phyloP scores from a whole-genome alignment of 1,139 yeast species.

The Neolecta irregularis region DNA sequence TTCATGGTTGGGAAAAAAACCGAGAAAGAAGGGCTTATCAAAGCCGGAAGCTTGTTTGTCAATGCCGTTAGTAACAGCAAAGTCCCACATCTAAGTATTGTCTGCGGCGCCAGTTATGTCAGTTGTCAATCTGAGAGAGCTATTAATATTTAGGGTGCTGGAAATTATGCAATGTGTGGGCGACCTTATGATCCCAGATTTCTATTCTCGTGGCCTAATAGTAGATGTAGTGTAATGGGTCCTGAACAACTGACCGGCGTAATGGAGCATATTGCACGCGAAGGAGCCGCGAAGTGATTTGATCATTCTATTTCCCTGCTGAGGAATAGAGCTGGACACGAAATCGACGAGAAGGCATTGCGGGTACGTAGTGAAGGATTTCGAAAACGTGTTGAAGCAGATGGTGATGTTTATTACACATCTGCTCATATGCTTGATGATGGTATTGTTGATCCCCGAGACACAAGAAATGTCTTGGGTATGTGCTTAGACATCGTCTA shows the following conservation, averaged over 20 bases:
- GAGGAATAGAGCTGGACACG: constrained; percentile 18
- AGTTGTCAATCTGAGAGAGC: constrained; percentile 18
- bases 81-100: constrained; percentile 24
- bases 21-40: constrained; percentile 26
- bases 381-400: constrained; percentile 21
- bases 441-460: constrained; percentile 24
- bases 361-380: constrained; percentile 21
- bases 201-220: constrained; percentile 26
- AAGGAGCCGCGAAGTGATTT: no score
- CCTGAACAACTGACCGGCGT: constrained; percentile 26
- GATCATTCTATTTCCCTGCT: constrained; percentile 20
- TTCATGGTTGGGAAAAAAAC: constrained; percentile 27
- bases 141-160: not conserved
- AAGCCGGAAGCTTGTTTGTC: constrained; percentile 26
- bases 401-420: constrained; percentile 17
- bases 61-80: constrained; percentile 26
- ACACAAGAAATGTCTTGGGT: constrained; percentile 24
- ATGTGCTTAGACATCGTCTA: constrained; percentile 21
- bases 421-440: constrained; percentile 25
- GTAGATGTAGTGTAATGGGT: constrained; percentile 26
- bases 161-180: constrained; percentile 27
- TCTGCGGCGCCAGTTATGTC: constrained; percentile 26
- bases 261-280: constrained; percentile 16
- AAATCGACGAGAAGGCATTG: constrained; percentile 16
- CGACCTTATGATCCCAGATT: constrained; percentile 25